Evolutionary conservation across 2,329 filamentous ascomycete species (phyloP), one percentile per base, ranked within the genome.

Genomic region (Pseudocercospora macadamiae): DNA sequence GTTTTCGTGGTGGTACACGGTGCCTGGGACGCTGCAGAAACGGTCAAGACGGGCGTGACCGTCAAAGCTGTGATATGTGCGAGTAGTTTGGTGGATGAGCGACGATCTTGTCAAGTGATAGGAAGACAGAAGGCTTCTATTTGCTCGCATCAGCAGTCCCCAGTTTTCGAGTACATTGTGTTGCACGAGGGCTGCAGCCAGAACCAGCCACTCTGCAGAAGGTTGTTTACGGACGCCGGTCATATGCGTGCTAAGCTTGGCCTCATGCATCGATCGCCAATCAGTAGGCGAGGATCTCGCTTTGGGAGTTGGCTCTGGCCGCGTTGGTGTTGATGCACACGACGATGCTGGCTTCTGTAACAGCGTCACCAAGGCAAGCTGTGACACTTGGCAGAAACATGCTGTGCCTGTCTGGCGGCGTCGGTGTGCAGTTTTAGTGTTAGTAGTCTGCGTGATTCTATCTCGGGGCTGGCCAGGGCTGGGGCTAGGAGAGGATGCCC

Each of bases 201-300:
- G 23, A 19, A 21, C 42, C 42, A 45, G 42, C 42, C 42, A 45
- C 42, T n/a, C 42, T 60, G 57, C 57, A 56, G 19, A 48, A 32
- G 53, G 7, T 32, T 53, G 45, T 51, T 48, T 56, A 48, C 53
- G 37, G 53, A 19, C 26, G 28, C 44, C 42, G 55, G 55, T 45
- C 47, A 49, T 47, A 55, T 60, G 57, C 52, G 26, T 42, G 39
- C 49, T 52, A 52, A 57, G 54, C 45, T 18, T 26, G 18, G 30
- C 26, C 26, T 45, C 34, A 26, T n/a, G 55, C 55, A 18, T 14
- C 45, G 25, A 45, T 45, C 21, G 49, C 57, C 53, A 60, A 55
- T 60, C 52, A 60, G 53, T 45, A 19, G 42, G 34, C 48, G 49
- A 47, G 42, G 51, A 48, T 36, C 14, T 49, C 12, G 39, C 39